Evolutionary conservation across 2,329 filamentous ascomycete species (phyloP).

Genomic region (Exophiala calicioides): DNA sequence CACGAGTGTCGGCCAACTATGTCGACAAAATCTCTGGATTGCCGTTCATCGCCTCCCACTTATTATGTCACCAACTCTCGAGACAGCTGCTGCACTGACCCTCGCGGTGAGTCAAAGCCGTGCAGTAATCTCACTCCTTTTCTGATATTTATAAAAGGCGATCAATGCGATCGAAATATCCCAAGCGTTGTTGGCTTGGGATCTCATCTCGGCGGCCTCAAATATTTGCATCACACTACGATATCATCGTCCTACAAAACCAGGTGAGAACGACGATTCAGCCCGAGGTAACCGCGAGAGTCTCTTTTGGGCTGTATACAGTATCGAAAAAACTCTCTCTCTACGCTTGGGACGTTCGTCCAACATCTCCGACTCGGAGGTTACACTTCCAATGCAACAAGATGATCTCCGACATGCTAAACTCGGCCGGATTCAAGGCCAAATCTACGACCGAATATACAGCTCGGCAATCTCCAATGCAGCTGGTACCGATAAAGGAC

Average conservation of each 20-base stretch:
- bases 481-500: constrained; percentile 19
- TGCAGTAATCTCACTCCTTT: neutral
- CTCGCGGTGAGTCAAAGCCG: constrained; percentile 35
- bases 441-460: constrained; percentile 39
- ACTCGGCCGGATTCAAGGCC: constrained; percentile 35
- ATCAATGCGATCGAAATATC: constrained; percentile 39
- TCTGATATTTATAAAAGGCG: constrained; percentile 29
- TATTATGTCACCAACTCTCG: constrained; percentile 36
- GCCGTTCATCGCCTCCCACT: constrained; percentile 36
- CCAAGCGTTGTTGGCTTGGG: constrained; percentile 38
- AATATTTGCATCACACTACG: constrained; percentile 39
- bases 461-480: constrained; percentile 31
- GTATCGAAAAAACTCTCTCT: constrained; percentile 41
- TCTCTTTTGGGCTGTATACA: constrained; percentile 42
- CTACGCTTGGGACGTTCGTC: constrained; percentile 40
- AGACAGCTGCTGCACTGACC: constrained; percentile 39
- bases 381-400: constrained; percentile 29
- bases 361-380: constrained; percentile 38
- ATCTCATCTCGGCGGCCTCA: constrained; percentile 40
- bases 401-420: constrained; percentile 27
- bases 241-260: constrained; percentile 33
- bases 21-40: constrained; percentile 33
- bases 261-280: constrained; percentile 5
- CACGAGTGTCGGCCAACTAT: constrained; percentile 32
- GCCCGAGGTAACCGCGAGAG: constrained; percentile 18